Conservation (phyloP, 2,329 filamentous ascomycete species). For the Cytospora piceicola region DNA sequence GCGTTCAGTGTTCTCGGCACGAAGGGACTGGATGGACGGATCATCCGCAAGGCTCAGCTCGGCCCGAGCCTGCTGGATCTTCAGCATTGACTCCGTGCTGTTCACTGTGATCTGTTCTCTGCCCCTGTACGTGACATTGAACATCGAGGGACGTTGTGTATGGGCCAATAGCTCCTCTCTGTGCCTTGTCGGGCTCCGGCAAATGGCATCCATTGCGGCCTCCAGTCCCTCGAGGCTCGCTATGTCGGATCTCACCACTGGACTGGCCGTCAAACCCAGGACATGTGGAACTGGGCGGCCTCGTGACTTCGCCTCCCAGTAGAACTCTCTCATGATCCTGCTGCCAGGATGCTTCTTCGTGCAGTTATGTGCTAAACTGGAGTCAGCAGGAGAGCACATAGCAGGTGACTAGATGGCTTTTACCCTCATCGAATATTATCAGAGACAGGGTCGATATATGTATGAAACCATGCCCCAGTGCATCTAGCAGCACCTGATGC, state of each 20-base stretch:
- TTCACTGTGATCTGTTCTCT: background rate
- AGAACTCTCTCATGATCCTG: conserved; percentile 74
- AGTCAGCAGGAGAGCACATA: background rate
- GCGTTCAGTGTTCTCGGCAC: conserved; percentile 45
- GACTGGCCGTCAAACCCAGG: conserved; percentile 81
- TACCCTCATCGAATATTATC: conserved; percentile 84
- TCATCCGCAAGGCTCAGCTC: conserved; percentile 62
- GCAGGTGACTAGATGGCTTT: conserved; percentile 24
- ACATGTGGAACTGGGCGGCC: conserved; percentile 62
- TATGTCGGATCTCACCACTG: conserved; percentile 64
- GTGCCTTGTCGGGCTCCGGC: conserved; percentile 69
- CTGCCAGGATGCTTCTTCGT: conserved; percentile 65
- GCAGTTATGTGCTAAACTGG: conserved; percentile 72
- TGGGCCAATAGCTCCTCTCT: conserved; percentile 70
- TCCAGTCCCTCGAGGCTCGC: conserved; percentile 67
- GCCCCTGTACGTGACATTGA: conserved; percentile 40
- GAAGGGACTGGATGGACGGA: conserved; percentile 59
- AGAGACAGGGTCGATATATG: conserved; percentile 65
- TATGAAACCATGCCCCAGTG: conserved; percentile 75
- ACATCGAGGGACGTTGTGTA: conserved; percentile 68
- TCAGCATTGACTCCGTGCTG: conserved; percentile 45
- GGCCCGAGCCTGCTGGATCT: conserved; percentile 47
- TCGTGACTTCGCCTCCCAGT: conserved; percentile 53
- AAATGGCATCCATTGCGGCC: conserved; percentile 68
- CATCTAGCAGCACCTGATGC: conserved; percentile 74